These are phyloP conservation scores for Gymnopilus dilepis DNA, from an alignment of 768 basidiomycete genomes.

Conservation along the genomic window DNA sequence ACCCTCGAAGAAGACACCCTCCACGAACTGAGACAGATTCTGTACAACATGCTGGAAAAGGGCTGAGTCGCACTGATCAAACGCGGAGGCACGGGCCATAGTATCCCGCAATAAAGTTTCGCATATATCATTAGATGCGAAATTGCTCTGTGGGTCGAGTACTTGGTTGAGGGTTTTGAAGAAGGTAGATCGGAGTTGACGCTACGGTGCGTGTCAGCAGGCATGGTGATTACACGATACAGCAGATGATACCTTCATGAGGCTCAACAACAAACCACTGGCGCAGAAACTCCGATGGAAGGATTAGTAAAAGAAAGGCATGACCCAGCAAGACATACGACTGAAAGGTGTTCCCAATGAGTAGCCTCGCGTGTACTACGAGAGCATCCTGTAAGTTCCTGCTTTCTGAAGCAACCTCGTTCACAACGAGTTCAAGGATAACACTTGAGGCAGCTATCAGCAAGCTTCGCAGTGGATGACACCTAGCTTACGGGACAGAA, in stretches of 20 bases:
- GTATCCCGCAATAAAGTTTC: slow-evolving; percentile 64
- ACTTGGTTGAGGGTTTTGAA: slow-evolving; percentile 60
- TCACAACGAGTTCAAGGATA: slow-evolving; percentile 55
- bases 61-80: slow-evolving; percentile 52
- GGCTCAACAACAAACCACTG: slow-evolving; percentile 58
- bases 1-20: slow-evolving; percentile 58
- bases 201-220: slow-evolving; percentile 37
- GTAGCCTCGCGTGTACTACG: slow-evolving; percentile 57
- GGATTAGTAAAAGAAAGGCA: neutral
- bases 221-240: slow-evolving; percentile 1
- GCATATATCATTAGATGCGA: slow-evolving; percentile 39
- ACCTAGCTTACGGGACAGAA: slow-evolving; percentile 53
- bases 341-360: slow-evolving; percentile 57
- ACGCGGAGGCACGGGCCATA: slow-evolving; percentile 46
- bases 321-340: slow-evolving; percentile 38
- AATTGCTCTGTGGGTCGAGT: slow-evolving; percentile 40
- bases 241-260: slow-evolving; percentile 58
- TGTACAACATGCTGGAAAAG: slow-evolving; percentile 57
- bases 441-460: slow-evolving; percentile 39
- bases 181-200: slow-evolving; percentile 49
- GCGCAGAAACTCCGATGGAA: slow-evolving; percentile 50
- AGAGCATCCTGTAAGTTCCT: slow-evolving; percentile 63
- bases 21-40: slow-evolving; percentile 63
- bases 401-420: slow-evolving; percentile 51
- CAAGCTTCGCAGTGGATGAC: neutral